Base-by-base conservation (phyloP, 2,329 filamentous ascomycete genomes). In the Xylaria arbuscula region DNA sequence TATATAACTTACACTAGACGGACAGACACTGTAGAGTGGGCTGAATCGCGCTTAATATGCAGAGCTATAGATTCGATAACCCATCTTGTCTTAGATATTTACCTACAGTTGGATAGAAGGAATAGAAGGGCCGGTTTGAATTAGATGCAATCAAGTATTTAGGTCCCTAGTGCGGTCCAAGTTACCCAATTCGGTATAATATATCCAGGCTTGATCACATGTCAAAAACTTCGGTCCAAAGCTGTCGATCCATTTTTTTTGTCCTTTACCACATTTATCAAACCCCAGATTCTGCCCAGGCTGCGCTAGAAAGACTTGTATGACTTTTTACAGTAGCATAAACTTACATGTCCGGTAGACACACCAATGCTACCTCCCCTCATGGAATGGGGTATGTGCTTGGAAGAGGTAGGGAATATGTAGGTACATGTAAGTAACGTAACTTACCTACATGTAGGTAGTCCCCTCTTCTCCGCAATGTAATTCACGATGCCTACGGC, bases 121-220 rank as follows among this genome's bases (percentile, higher is more conserved):
- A 19, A 19, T 7, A 17, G n/a, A 47, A 47, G 2, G n/a, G 17
- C 42, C 17, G 9, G n/a, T 4, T 47, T 19, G n/a, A 36, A 28
- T 11, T 19, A n/a, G 10, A 13, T 55, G 17, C 17, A 8, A 47
- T 8, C 13, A 10, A 38, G 36, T 9, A 38, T 38, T 38, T 38
- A 13, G 28, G 28, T 28, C 28, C 28, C 5, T 3, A 5, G 28
- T 28, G 28, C 2, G 36, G 1, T 17, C 1, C 15, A 42, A 17
- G 13, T 17, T 6, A 17, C 15, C 2, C 11, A 17, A 42, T 42
- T 47, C 17, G 3, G 42, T 47, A 7, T 47, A 47, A 7, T 17
- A 8, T 22, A 19, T 51, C 70, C 67, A 72, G 69, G 65, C 64
- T 57, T 48, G 62, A 72, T 76, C 74, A 76, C 74, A 75, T 75